Conservation (phyloP, 1,284 basidiomycete genomes). For the Vanrija humicola region DNA sequence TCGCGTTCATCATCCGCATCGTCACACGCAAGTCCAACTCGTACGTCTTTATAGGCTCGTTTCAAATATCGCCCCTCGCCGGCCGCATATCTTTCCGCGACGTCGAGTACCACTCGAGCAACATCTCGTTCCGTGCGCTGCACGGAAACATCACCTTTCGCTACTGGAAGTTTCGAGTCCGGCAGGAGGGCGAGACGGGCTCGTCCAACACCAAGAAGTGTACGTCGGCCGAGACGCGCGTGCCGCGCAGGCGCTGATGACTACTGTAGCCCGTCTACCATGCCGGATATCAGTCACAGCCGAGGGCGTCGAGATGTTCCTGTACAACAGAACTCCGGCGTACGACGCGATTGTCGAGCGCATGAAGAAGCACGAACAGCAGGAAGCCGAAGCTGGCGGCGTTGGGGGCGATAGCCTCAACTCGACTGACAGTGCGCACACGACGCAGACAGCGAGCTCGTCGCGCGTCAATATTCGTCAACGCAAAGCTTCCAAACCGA, state of each 20-base stretch:
- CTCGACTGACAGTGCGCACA: slow-evolving; percentile 2
- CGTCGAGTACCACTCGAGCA: slow-evolving; percentile 80
- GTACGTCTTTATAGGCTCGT: slow-evolving; percentile 57
- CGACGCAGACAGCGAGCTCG: neutral
- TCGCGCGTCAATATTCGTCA: neutral
- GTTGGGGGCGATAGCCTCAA: neutral
- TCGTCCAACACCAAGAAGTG: slow-evolving; percentile 27
- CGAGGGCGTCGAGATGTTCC: slow-evolving; percentile 82
- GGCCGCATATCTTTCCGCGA: slow-evolving; percentile 83
- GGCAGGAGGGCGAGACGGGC: slow-evolving; percentile 51
- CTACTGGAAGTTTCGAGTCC: slow-evolving; percentile 78
- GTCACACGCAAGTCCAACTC: slow-evolving; percentile 41
- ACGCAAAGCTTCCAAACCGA: neutral
- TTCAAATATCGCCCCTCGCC: slow-evolving; percentile 81
- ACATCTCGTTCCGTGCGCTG: slow-evolving; percentile 75
- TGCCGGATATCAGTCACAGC: slow-evolving; percentile 74
- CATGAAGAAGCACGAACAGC: slow-evolving; percentile 54
- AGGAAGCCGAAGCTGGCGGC: neutral
- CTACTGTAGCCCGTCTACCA: slow-evolving; percentile 51
- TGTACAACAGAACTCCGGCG: slow-evolving; percentile 82
- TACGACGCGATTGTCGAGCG: slow-evolving; percentile 79
- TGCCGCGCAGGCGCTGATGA: neutral
- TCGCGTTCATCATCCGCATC: slow-evolving; percentile 49
- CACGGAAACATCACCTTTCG: slow-evolving; percentile 83
- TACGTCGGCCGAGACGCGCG: neutral